Base-by-base conservation (phyloP, 805 yeast genomes). In the Yarrowia deformans region DNA sequence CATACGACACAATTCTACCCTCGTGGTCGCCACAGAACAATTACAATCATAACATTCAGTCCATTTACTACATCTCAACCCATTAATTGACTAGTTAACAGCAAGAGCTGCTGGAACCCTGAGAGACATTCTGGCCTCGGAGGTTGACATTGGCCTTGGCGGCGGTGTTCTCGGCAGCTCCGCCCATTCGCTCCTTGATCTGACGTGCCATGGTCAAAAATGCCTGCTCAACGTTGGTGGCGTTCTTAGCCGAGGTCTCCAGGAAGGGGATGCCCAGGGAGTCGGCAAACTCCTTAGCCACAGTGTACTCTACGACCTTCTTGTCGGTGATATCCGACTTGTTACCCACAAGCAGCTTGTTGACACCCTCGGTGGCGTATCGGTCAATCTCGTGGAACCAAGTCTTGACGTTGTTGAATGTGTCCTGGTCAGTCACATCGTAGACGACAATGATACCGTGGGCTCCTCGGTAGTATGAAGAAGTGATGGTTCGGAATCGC, bases 331-430 rank as follows among this genome's bases (percentile, higher is more conserved):
- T 84, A 81, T 94, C 99, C 70, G 97, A 93, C 84, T 94, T 94
- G 84, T 94, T 94, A 75, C 99, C 99, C 64, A 94, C 98, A 73
- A 94, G 84, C 78, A 94, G 84, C 83, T 94, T 94, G 89, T 91
- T 90, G 56, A 94, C 98, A 50, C 97, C 97, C 72, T 97, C 96
- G 19, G 98, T 94, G 68, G 98, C 99, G 81, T 93, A 94, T 77
- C 98, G 89, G 82, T 94, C 99, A 77, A 94, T 95, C 81, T 94
- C 99, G 82, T 93, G 98, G 80, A 94, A 84, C 99, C 99, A 94
- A 82, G 93, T 97, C 82, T 93, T 93, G 75, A 94, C 98, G 79
- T 95, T 93, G 81, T 92, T 91, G 84, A 94, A 94, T 67, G 81
- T 77, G 73, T 82, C 82, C 81, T 92, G 97, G 80, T 95, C 98